Base-by-base conservation (phyloP, 495 filamentous ascomycete genomes). In the Penicillium cataractarum region DNA sequence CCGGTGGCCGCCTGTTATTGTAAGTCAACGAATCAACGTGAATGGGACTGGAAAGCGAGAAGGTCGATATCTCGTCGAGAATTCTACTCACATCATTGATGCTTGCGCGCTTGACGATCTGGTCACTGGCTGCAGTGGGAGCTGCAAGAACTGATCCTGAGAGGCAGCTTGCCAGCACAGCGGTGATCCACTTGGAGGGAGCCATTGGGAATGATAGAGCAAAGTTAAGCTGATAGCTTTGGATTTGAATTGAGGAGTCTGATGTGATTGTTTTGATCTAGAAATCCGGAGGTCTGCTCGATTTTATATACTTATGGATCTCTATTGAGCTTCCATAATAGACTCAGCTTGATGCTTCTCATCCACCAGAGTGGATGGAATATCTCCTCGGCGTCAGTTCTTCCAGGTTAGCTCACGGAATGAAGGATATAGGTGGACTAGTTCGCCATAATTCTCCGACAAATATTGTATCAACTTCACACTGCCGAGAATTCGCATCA, bases 121-220 rank as follows among this genome's bases (percentile, higher is more conserved):
- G 37, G 3, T 50, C 63, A 35, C 57, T 62, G 35, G 73, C 66
- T 35, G 70, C 55, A 12, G 72, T 71, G 10, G 75, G 75, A 35
- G 62, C 71, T 56, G 68, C 73, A 24, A 77, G 65, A 29, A 67
- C 71, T 42, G 67, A 63, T 48, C 66, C 66, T 32, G 72, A 69
- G 33, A 77, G 65, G 57, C 57, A 71, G 52, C 68, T 61, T n/a
- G 64, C 67, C 46, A 72, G 57, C 19, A 57, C 60, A 17, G 68
- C 70, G 57, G 73, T 48, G 27, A 76, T 57, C 29, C 56, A 61
- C 57, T 73, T 76, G 42, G 71, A 55, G 61, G 73, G 71, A 40
- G 63, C 51, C 73, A 74, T 77, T 62, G 53, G 33, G 57, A 52
- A 32, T 15, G 27, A 55, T 44, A 39, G 49, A 31, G 8, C 22